Evolutionary conservation across 306 rosid genomes (phyloP).

Genomic region (Cicer bijugum): DNA sequence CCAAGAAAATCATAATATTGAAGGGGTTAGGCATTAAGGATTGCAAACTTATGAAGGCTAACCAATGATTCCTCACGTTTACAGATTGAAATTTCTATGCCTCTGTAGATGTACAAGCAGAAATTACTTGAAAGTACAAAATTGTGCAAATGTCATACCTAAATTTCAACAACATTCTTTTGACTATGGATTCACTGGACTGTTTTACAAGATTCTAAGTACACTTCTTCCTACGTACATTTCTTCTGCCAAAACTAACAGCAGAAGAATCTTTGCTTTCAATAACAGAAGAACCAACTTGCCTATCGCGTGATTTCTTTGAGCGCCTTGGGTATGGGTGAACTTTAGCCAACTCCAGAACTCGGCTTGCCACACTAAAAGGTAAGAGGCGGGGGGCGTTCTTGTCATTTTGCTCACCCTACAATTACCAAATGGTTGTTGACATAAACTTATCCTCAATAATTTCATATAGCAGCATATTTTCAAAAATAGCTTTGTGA

Average conservation of each 20-base stretch:
- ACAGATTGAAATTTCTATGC: slow-evolving; percentile 49
- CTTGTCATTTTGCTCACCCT: slow-evolving; percentile 68
- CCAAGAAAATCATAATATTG: not conserved
- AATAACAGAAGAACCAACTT: slow-evolving; percentile 47
- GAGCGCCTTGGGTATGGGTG: slow-evolving; percentile 84
- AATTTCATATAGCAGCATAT: slow-evolving; percentile 21
- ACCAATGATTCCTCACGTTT: slow-evolving; percentile 40
- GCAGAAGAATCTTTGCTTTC: slow-evolving; percentile 50
- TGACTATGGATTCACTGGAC: slow-evolving; percentile 48
- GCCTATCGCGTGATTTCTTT: slow-evolving; percentile 46
- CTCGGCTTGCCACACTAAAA: slow-evolving; percentile 63
- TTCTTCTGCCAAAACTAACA: slow-evolving; percentile 54
- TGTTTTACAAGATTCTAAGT: slow-evolving; percentile 45
- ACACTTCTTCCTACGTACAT: slow-evolving; percentile 53
- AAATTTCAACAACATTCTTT: slow-evolving; percentile 52
- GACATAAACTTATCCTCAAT: slow-evolving; percentile 8
- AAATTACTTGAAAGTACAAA: slow-evolving; percentile 33
- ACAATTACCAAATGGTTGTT: slow-evolving; percentile 45
- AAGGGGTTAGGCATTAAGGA: slow-evolving; percentile 23
- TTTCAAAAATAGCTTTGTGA: not conserved
- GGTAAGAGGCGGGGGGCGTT: slow-evolving; percentile 65
- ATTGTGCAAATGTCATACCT: slow-evolving; percentile 51
- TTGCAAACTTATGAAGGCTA: slow-evolving; percentile 15
- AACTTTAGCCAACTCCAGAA: slow-evolving; percentile 78
- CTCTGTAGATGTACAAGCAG: slow-evolving; percentile 45